Base-by-base conservation (phyloP, 78 protist species). In the Cyanophora paradoxa region DNA sequence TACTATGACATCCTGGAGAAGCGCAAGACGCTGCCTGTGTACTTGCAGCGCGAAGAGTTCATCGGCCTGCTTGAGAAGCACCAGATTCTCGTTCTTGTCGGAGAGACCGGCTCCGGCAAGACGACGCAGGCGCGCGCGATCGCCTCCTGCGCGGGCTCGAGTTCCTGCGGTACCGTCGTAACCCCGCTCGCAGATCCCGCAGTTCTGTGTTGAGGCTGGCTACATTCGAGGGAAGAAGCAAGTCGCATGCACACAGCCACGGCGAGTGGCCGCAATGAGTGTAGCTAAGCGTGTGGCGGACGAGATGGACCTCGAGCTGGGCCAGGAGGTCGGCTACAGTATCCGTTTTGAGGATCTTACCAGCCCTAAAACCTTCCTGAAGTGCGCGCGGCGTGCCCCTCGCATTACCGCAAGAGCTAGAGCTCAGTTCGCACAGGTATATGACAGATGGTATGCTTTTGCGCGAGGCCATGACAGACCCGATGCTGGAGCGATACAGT, bases 91-190 rank as follows among this genome's bases (percentile, higher is more conserved):
- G 86, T 98, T 13, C 86, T 98, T 19, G 98, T 93, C 30, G 99
- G 99, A 22, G 98, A 96, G 78, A 98, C 99, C 6, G 99, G 99
- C 36, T 74, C 88, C 0, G 99, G 99, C 33, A 98, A 98, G 68
- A 94, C 98, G 0, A 94, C 99, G 24, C 98, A 95, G 85, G 57
- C 54, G 28, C 11, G 42, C 28, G 46, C n/a, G n/a, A n/a, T n/a
- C 37, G 5, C 31, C 33, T 3, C 14, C 4, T 58, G 30, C 20
- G 5, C 39, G 30, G 1, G 13, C 46, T 2, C 24, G 11, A 36
- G 62, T 44, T 78, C 41, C 77, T 71, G 52, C 17, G 20, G 28
- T 69, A 46, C 48, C 2, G 2, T 42, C 37, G 1, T 14, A 14
- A n/a, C 26, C 11, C 0, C n/a, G 13, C n/a, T 6, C 30, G 68